Percentiles rank a stretch among this genome's conserved stretches.
phyloP scores from a whole-genome alignment of 2,329 filamentous ascomycete genomes.

The Ambrosiella xylebori region DNA sequence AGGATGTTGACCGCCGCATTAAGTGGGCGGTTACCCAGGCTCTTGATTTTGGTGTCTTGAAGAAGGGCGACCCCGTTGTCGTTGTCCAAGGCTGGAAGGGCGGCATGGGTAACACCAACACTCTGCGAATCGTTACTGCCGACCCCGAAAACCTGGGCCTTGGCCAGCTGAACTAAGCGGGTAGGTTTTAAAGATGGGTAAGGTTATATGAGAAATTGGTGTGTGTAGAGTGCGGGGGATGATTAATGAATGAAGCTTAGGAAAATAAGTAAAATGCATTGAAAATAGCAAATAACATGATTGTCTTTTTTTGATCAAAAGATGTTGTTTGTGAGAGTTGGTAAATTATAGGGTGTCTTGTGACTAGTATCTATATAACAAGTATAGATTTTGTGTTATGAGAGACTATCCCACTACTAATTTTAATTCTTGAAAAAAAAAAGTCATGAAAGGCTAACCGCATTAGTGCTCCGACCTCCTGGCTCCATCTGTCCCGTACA shows the following conservation, averaged over 20 bases:
- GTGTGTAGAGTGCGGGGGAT: background rate
- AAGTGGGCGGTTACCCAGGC: conserved; percentile 91
- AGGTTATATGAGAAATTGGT: background rate
- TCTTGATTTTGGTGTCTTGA: conserved; percentile 62
- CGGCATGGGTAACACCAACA: conserved; percentile 85
- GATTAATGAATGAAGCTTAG: background rate
- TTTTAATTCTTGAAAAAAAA: too few relatives aligned
- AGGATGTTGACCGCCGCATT: conserved; percentile 93
- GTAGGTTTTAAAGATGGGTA: background rate
- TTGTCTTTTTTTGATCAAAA: background rate
- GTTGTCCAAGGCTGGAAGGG: conserved; percentile 86
- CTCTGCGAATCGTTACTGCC: conserved; percentile 46
- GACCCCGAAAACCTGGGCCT: conserved; percentile 41
- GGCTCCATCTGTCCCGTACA: too few relatives aligned
- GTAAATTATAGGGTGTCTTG: background rate
- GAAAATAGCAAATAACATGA: background rate
- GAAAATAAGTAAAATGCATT: background rate
- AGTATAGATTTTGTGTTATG: too few relatives aligned
- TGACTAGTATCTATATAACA: background rate
- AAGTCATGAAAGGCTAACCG: too few relatives aligned
- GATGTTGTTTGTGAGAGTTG: background rate
- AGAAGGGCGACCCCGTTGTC: conserved; percentile 55
- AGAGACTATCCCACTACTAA: too few relatives aligned
- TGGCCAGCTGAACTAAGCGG: conserved; percentile 22
- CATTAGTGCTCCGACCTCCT: too few relatives aligned